Evolutionary conservation across 257 asterid genomes (phyloP), one percentile per base, ranked within the genome.

Genomic region (Solanum neorickii): DNA sequence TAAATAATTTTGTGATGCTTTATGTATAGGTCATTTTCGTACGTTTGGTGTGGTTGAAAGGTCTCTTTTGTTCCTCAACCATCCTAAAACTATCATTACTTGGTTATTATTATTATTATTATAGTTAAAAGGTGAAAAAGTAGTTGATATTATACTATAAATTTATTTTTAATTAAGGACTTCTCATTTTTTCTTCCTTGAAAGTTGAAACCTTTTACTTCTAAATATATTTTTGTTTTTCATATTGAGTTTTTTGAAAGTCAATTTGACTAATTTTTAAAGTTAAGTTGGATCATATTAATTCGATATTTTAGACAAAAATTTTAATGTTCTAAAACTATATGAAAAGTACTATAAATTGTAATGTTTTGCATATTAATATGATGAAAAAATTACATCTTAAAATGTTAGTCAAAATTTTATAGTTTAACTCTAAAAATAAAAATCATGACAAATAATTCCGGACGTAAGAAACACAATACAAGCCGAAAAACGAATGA

Each of bases 181-280:
- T 8, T 20, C 66, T 8, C 12, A 7, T 59, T 59, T 59, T 59
- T 59, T 59, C 66, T 20, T 59, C 66, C 12, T 59, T 20, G 25
- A 56, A 56, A 56, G 25, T 56, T 20, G 65, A 56, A 56, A 56
- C 25, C 66, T 56, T 56, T 56, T 20, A 20, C 25, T 56, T 56
- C 66, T 56, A 47, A 47, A 46, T 12, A 13, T 46, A 46, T 12
- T 52, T 35, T 33, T 33, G 5, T 33, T 33, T 33, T 0, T 33
- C 5, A 3, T 33, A 0, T 33, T 33, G 3, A 1, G 1, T 33
- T 33, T 33, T 33, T 3, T 0, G 1, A 33, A 3, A 33, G 5
- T 33, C 1, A 33, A 3, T 33, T 33, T 33, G 35, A 33, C 0
- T 3, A 3, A 33, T 33, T 33, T 33, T 33, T 0, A 33, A 33